Percentiles rank a stretch among this genome's conserved stretches.
Conservation (phyloP, 192 early-diverging fungal genomes). For the Gaertneriomyces semiglobifer region DNA sequence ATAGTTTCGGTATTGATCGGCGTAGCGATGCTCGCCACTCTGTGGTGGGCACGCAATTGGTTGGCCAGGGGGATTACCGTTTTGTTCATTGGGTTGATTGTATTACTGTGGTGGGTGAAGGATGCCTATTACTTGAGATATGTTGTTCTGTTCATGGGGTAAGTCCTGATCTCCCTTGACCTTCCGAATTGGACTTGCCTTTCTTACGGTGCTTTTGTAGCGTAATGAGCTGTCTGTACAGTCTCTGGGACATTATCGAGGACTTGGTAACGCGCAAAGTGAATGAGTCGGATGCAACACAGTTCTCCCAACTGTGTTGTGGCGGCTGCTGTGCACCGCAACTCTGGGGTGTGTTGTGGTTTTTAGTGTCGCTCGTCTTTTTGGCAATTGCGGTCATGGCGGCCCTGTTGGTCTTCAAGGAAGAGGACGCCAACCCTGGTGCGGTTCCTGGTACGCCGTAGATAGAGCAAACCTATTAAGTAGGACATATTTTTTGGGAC, state of each 20-base stretch:
- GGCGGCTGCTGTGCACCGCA: slow-evolving; percentile 71
- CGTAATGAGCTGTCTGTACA: slow-evolving; percentile 90
- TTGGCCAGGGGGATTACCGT: slow-evolving; percentile 76
- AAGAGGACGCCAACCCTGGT: slow-evolving; percentile 18
- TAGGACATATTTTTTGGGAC: no score
- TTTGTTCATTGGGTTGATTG: slow-evolving; percentile 77
- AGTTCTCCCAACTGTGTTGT: slow-evolving; percentile 61
- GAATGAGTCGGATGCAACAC: slow-evolving; percentile 91
- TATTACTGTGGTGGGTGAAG: slow-evolving; percentile 79
- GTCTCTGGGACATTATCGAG: slow-evolving; percentile 94
- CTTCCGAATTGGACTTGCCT: no score
- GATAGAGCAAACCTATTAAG: no score
- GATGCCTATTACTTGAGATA: slow-evolving; percentile 74
- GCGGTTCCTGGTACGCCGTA: no score
- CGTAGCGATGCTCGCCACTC: slow-evolving; percentile 72
- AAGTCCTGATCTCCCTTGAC: slow-evolving; percentile 7
- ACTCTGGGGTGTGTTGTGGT: slow-evolving; percentile 79
- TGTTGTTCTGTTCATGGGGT: slow-evolving; percentile 92
- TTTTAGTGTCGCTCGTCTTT: slow-evolving; percentile 80
- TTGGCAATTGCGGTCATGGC: slow-evolving; percentile 72
- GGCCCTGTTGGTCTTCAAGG: slow-evolving; percentile 79
- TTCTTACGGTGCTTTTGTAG: slow-evolving; percentile 39
- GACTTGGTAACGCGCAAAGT: slow-evolving; percentile 85
- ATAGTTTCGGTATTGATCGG: slow-evolving; percentile 81
- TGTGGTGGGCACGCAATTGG: slow-evolving; percentile 90